Base-by-base conservation (phyloP, 73 alveolate genomes). In the Paramecium primaurelia region DNA sequence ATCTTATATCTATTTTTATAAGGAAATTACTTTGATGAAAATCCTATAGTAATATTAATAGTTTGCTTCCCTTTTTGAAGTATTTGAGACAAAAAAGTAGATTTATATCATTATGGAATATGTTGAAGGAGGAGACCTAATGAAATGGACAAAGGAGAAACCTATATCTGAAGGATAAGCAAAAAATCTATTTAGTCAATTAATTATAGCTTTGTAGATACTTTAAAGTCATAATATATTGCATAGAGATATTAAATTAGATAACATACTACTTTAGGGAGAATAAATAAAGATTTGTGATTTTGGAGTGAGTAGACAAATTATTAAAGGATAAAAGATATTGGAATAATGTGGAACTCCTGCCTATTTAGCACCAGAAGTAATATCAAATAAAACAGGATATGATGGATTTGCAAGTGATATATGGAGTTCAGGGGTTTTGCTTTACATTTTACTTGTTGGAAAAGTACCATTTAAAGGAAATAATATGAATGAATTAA, bases 301-400 rank as follows among this genome's bases (percentile, higher is more conserved):
- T 95, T 98, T 97, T 45, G 99, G 99, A 4, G 99, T 98, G 28
- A 95, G 98, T 11, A 98, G 97, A 88, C 34, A 92, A 69, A 88
- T 96, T 36, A 95, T 84, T 38, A 95, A 94, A 69, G 98, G 98
- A 6, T 96, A 97, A 69, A 95, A 92, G 54, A 95, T 98, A 93
- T 92, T 93, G 25, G 99, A 98, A 86, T 95, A 98, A 89, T 98
- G 99, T 86, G 99, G 99, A 25, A 98, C 99, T 6, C 99, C 99
- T 2, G 99, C 99, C 16, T 98, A 97, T 94, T 96, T 98, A 14
- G 99, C 99, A 6, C 99, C 99, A 26, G 99, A 98, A 96, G 97
- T 98, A 12, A 96, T 98, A 25, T 59, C 86, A 40, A 96, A 93
- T 92, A 98, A 97, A 83, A 75, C 94, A 84, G 99, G 99, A 49